These are phyloP conservation scores for Fragilariopsis cylindrus DNA, from an alignment of 108 stramenopile species.

Conservation along the genomic window DNA sequence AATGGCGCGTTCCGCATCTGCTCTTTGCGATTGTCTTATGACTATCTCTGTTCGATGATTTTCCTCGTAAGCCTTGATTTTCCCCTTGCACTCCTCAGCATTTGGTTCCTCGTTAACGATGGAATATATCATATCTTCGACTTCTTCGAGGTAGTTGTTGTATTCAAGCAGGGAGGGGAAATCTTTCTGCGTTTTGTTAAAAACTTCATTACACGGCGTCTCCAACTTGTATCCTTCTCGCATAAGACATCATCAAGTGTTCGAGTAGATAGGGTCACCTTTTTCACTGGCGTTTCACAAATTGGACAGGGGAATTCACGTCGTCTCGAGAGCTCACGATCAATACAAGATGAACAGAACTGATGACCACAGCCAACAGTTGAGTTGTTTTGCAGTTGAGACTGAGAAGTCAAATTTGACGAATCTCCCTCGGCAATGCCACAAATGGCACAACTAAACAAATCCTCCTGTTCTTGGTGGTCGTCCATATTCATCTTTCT, in stretches of 20 bases:
- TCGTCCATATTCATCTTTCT: slow-evolving; percentile 1
- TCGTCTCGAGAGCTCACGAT: slow-evolving; percentile 73
- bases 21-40: slow-evolving; percentile 82
- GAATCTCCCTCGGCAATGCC: slow-evolving; percentile 80
- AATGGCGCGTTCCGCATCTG: slow-evolving; percentile 85
- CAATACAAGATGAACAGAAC: slow-evolving; percentile 84
- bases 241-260: slow-evolving; percentile 82
- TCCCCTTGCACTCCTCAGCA: slow-evolving; percentile 82
- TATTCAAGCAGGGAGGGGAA: slow-evolving; percentile 77
- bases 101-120: slow-evolving; percentile 90
- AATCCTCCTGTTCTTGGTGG: slow-evolving; percentile 65
- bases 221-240: slow-evolving; percentile 86
- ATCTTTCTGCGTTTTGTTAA: slow-evolving; percentile 81
- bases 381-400: slow-evolving; percentile 74
- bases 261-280: slow-evolving; percentile 79
- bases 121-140: slow-evolving; percentile 81
- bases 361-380: slow-evolving; percentile 87
- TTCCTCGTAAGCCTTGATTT: slow-evolving; percentile 79
- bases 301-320: slow-evolving; percentile 86
- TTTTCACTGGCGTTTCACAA: slow-evolving; percentile 77
- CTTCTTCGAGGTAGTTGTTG: slow-evolving; percentile 91
- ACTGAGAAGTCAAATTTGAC: slow-evolving; percentile 81
- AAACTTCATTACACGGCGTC: slow-evolving; percentile 78
- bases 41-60: slow-evolving; percentile 76
- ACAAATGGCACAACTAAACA: slow-evolving; percentile 87